Conservation (phyloP, 2,329 filamentous ascomycete species). For the Colletotrichum cordylinicola region DNA sequence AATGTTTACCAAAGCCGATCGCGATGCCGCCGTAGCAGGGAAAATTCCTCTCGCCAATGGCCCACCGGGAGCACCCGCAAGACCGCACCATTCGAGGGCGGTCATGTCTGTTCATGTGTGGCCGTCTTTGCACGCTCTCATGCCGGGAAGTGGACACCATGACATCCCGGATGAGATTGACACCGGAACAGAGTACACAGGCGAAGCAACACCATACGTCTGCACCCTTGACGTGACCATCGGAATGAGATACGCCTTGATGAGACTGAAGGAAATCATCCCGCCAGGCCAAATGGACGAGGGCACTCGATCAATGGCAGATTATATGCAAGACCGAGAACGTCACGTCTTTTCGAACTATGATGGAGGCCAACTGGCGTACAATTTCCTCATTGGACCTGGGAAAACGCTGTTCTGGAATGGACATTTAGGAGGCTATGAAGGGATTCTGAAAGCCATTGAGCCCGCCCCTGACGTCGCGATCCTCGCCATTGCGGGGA, state of each 20-base stretch:
- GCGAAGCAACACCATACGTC: neutral
- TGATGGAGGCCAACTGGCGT: neutral
- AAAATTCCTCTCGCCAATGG: neutral
- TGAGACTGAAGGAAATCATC: neutral
- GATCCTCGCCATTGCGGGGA: neutral
- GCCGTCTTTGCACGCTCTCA: conserved; percentile 28
- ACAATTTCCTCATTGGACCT: neutral
- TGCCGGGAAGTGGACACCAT: conserved; percentile 16
- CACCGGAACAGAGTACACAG: neutral
- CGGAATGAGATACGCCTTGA: neutral
- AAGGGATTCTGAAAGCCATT: neutral
- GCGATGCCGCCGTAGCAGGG: neutral
- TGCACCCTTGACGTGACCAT: neutral
- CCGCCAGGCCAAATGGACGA: neutral
- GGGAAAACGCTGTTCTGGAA: neutral
- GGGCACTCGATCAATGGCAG: neutral
- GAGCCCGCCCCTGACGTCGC: neutral
- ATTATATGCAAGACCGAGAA: neutral
- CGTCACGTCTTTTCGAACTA: neutral
- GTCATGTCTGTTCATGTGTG: conserved; percentile 25
- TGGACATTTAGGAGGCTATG: neutral
- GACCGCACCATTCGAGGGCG: neutral
- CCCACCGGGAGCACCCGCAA: neutral
- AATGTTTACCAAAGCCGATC: conserved; percentile 22
- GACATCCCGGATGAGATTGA: neutral